phyloP scores from a whole-genome alignment of 257 asterid genomes.

The Rubia yunnanensis region DNA sequence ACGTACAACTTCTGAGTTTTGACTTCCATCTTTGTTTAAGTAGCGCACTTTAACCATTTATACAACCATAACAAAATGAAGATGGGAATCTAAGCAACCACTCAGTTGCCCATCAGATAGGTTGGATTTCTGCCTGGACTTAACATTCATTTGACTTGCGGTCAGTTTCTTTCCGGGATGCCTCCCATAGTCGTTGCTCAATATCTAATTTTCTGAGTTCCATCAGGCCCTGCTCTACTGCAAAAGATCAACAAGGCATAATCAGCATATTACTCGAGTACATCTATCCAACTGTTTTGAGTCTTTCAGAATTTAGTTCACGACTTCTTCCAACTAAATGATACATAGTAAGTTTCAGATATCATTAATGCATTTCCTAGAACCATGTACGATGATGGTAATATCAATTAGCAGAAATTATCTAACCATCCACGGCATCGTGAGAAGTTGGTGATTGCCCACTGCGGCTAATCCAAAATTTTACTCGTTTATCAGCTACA shows the following conservation, averaged over 20 bases:
- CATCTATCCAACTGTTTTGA: too few relatives aligned
- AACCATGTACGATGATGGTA: not conserved
- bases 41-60: not conserved
- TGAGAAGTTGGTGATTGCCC: conserved; percentile 83
- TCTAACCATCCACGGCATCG: conserved; percentile 71
- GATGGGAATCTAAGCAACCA: not conserved
- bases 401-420: not conserved
- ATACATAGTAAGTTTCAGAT: not conserved
- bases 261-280: too few relatives aligned
- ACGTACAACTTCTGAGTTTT: not conserved
- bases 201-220: conserved; percentile 41
- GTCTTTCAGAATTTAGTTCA: too few relatives aligned
- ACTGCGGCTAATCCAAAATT: conserved; percentile 84
- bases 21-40: too few relatives aligned
- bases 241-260: conserved; percentile 7
- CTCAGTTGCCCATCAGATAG: not conserved
- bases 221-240: conserved; percentile 44
- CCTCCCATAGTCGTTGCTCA: conserved; percentile 39
- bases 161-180: conserved; percentile 37
- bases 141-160: conserved; percentile 28
- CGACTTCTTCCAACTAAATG: too few relatives aligned
- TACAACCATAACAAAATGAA: not conserved
- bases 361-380: conserved; percentile 4
- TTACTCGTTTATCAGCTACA: conserved; percentile 54
- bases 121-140: conserved; percentile 19